phyloP scores from a whole-genome alignment of 2,329 filamentous ascomycete species.

The Sclerotinia nivalis region DNA sequence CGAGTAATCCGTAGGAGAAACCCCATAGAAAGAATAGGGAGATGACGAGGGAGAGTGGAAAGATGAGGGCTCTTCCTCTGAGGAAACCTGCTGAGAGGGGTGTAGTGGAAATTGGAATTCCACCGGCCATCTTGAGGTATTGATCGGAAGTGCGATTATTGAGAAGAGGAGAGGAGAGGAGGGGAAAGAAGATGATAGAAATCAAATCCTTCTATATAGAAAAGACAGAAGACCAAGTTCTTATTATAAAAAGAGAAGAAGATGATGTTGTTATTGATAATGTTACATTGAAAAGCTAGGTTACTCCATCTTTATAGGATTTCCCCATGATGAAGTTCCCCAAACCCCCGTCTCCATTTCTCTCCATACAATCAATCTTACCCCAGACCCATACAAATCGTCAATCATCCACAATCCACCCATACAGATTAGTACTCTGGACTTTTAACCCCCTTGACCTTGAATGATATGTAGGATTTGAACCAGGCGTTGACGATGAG shows the following conservation, averaged over 20 bases:
- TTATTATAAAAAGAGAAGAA: background rate
- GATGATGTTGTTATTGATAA: background rate
- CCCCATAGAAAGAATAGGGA: slow-evolving; percentile 87
- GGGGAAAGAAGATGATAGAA: background rate
- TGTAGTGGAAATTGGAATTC: slow-evolving; percentile 44
- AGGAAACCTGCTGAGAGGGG: slow-evolving; percentile 45
- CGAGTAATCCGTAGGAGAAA: slow-evolving; percentile 81
- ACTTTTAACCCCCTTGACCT: background rate
- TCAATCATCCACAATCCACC: background rate
- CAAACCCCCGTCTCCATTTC: background rate
- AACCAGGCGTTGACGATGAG: background rate
- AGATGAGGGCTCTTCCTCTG: slow-evolving; percentile 46
- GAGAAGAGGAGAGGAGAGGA: background rate
- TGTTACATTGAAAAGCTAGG: background rate
- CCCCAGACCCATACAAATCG: slow-evolving; percentile 5
- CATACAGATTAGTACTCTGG: background rate
- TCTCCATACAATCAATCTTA: background rate
- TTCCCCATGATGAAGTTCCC: background rate
- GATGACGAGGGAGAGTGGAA: slow-evolving; percentile 60
- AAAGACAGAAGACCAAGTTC: background rate
- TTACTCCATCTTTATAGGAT: slow-evolving; percentile 16
- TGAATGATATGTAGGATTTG: background rate
- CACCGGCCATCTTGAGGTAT: slow-evolving; percentile 45
- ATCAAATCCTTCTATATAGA: background rate
- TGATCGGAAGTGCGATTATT: background rate